Evolutionary conservation across 805 yeast species (phyloP).

Genomic region (Ogataea allantospora): DNA sequence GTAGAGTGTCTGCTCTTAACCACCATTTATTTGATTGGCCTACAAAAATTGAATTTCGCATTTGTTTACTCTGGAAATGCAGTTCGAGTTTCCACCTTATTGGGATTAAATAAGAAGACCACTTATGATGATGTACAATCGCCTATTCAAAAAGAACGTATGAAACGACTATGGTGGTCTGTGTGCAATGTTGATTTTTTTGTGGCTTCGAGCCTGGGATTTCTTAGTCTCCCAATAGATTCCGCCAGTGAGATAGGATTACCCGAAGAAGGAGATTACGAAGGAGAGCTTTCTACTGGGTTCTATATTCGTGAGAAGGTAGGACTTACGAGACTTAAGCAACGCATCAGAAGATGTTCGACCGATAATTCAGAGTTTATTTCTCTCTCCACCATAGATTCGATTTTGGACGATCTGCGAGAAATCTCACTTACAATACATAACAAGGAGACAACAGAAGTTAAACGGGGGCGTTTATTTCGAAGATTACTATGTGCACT

Average conservation of each 20-base stretch:
- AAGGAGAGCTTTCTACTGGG: slow-evolving; percentile 2
- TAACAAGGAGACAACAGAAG: neutral
- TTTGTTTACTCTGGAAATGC: slow-evolving; percentile 10
- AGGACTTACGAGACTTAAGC: slow-evolving; percentile 5
- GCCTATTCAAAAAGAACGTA: slow-evolving; percentile 6
- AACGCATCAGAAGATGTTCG: neutral
- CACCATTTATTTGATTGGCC: slow-evolving; percentile 5
- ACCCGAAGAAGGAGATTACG: slow-evolving; percentile 2
- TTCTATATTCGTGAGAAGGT: slow-evolving; percentile 9
- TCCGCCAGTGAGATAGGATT: neutral
- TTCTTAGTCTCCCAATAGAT: neutral
- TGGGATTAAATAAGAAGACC: neutral
- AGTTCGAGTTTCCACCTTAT: neutral
- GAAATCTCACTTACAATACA: slow-evolving; percentile 3
- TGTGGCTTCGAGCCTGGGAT: slow-evolving; percentile 8
- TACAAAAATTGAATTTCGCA: slow-evolving; percentile 8
- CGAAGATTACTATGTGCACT: slow-evolving; percentile 8
- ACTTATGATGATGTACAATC: slow-evolving; percentile 1
- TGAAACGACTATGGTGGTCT: slow-evolving; percentile 12
- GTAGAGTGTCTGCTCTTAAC: slow-evolving; percentile 6
- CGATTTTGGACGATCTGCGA: neutral
- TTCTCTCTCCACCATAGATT: neutral
- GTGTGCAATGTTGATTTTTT: slow-evolving; percentile 4
- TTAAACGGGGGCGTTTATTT: neutral
- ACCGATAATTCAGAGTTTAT: neutral